Evolutionary conservation across 2,329 filamentous ascomycete species (phyloP).

Genomic region (Podosphaera fusca): DNA sequence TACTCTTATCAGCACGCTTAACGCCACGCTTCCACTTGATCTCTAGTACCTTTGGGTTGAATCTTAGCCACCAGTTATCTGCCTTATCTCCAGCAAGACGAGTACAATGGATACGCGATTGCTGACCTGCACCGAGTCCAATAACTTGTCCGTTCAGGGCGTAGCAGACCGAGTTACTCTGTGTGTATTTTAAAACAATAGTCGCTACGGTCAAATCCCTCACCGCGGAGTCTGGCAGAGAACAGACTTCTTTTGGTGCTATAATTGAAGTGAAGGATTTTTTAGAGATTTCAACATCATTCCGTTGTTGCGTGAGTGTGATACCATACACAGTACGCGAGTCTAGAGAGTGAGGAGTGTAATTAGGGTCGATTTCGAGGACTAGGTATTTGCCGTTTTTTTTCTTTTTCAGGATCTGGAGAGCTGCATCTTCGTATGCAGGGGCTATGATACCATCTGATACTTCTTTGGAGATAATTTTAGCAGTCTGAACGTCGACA

Average conservation of each 20-base stretch:
- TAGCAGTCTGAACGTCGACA: conserved; percentile 80
- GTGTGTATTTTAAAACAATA: conserved; percentile 94
- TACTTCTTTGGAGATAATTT: conserved; percentile 94
- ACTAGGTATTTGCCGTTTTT: conserved; percentile 95
- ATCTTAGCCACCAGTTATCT: conserved; percentile 99
- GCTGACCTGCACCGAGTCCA: conserved; percentile 85
- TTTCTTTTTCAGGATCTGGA: conserved; percentile 89
- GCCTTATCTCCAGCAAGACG: conserved; percentile 93
- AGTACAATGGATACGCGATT: conserved; percentile 96
- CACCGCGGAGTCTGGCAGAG: conserved; percentile 58
- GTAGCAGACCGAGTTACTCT: conserved; percentile 98
- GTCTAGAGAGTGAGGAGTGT: conserved; percentile 52
- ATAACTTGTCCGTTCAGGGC: conserved; percentile 82
- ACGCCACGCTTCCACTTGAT: conserved; percentile 96
- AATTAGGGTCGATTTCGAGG: conserved; percentile 78
- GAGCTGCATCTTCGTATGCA: conserved; percentile 60
- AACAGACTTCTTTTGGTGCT: conserved; percentile 54
- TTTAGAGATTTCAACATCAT: conserved; percentile 69
- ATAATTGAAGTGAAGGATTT: conserved; percentile 69
- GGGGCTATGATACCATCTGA: conserved; percentile 93
- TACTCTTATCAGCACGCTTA: conserved; percentile 93
- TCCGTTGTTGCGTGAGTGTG: conserved; percentile 72
- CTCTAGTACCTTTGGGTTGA: conserved; percentile 68
- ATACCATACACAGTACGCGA: conserved; percentile 77
- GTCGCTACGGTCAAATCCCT: conserved; percentile 87